Conservation (phyloP, 192 early-diverging fungal genomes). For the Coemansia sp. region DNA sequence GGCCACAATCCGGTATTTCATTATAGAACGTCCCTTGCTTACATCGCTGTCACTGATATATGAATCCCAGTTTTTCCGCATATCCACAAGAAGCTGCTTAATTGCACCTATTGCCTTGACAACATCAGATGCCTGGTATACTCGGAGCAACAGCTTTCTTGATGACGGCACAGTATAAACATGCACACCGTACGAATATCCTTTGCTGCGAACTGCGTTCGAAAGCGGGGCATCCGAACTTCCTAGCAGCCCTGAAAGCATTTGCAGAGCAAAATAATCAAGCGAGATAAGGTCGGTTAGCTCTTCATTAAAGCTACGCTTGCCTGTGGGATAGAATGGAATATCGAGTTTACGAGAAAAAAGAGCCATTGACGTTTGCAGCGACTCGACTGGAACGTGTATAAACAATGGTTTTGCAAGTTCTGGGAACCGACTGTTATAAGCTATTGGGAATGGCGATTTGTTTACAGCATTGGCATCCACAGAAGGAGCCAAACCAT, state of each 20-base stretch:
- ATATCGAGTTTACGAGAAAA: slow-evolving; percentile 52
- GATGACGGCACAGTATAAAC: slow-evolving; percentile 56
- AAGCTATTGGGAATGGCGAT: background rate
- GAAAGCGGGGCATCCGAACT: slow-evolving; percentile 76
- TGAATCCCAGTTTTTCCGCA: slow-evolving; percentile 28
- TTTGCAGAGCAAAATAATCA: background rate
- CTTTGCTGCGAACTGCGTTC: slow-evolving; percentile 70
- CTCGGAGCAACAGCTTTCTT: slow-evolving; percentile 49
- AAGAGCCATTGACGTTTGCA: slow-evolving; percentile 48
- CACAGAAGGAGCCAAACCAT: background rate
- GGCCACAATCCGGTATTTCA: slow-evolving; percentile 13
- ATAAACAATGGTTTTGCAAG: slow-evolving; percentile 40
- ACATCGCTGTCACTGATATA: slow-evolving; percentile 48
- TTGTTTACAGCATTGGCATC: background rate
- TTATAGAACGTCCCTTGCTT: slow-evolving; percentile 24
- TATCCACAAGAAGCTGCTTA: slow-evolving; percentile 14
- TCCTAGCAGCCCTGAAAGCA: slow-evolving; percentile 69
- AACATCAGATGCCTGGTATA: slow-evolving; percentile 29
- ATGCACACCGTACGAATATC: slow-evolving; percentile 76
- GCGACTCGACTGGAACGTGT: slow-evolving; percentile 50
- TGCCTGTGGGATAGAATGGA: slow-evolving; percentile 11
- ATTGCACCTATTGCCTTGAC: slow-evolving; percentile 3
- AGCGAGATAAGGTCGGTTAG: slow-evolving; percentile 54
- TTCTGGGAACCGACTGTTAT: slow-evolving; percentile 27
- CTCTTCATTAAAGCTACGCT: slow-evolving; percentile 28